Base-by-base conservation (phyloP, 140 eudicot genomes). In the Stevia rebaudiana region DNA sequence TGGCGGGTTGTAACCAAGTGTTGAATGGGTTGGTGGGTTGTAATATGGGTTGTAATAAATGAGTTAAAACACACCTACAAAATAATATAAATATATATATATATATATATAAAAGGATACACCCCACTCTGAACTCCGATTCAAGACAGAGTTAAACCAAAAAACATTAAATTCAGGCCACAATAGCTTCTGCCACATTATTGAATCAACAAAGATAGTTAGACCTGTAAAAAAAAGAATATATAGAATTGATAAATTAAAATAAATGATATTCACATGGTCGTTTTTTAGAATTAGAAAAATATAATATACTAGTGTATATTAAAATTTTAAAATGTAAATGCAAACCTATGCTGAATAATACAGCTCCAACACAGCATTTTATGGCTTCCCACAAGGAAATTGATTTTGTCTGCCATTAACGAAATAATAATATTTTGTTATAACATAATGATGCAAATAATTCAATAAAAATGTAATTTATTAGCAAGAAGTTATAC, bases 101-200 rank as follows among this genome's bases (percentile, higher is more conserved):
- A 28, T 4, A 28, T 1, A 28, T 1, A 7, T 6, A 36, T 8
- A 65, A n/a, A 39, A 92, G 96, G 99, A 92, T 92, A 92, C 99
- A 69, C 99, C 99, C 99, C 99, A 94, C 64, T 94, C 99, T 43
- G 99, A 94, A 81, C 99, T 94, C 75, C 82, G 78, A 48, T 94
- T 94, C 72, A 88, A 74, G 59, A 88, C 90, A 18, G 99, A 94
- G 71, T 94, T 94, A 80, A 94, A 94, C 99, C 99, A 94, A 65
- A 94, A 85, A 63, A 94, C 99, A 74, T 88, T 85, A 25, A 94
- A 73, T 61, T 94, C 99, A 65, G 99, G 97, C 99, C 99, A 94
- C 73, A 94, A 39, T 55, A 74, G 55, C 72, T 60, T 89, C 80
- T 81, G 84, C 97, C 97, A 94, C 80, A 88, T 70, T 67, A 88